Evolutionary conservation across 2,329 filamentous ascomycete genomes (phyloP), one percentile per base, ranked within the genome.

Genomic region (Chaetomium sp.): DNA sequence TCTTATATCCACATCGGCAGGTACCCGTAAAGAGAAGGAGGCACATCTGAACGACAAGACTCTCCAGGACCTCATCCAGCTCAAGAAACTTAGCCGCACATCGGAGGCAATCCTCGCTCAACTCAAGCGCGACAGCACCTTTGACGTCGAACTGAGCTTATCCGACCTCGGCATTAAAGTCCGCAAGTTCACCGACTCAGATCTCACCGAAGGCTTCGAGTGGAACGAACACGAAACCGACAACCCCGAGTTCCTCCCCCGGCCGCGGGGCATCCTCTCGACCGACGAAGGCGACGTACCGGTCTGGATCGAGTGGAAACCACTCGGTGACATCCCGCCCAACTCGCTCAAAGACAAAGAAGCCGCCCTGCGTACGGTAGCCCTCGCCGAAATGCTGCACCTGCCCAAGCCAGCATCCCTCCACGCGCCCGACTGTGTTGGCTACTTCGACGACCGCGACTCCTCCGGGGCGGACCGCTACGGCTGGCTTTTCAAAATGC

Each of bases 291-390:
- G 51, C 33, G 42, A 67, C 6, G 54, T 64, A 2, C 65, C 66
- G 9, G 71, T 72, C 6, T 72, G 71, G 71, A 57, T 72, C 23
- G 71, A 72, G 45, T 72, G 69, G 70, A 70, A 71, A 42, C 12
- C 60, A 1, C 57, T 72, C 12, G 68, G 66, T 6, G 57, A 68
- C 21, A 16, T 62, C 1, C 33, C 61, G 0, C 50, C 65, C 1
- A 56, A 57, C 29, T 70, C 67, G 3, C 45, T 42, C 23, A 57
- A 60, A 19, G 70, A 72, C 51, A 64, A 64, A 25, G 62, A 69
- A 35, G 55, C 57, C 4, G 51, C 57, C 4, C 54, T 72, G 2
- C 70, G 71, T 0, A 72, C 71, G 1, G 57, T 67, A 0, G 70
- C 69, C 1, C 59, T 72, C 6, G 70, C 71, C 12, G 65, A 72